phyloP scores from a whole-genome alignment of 148 eudicot species.

The Fagopyrum homotropicum region DNA sequence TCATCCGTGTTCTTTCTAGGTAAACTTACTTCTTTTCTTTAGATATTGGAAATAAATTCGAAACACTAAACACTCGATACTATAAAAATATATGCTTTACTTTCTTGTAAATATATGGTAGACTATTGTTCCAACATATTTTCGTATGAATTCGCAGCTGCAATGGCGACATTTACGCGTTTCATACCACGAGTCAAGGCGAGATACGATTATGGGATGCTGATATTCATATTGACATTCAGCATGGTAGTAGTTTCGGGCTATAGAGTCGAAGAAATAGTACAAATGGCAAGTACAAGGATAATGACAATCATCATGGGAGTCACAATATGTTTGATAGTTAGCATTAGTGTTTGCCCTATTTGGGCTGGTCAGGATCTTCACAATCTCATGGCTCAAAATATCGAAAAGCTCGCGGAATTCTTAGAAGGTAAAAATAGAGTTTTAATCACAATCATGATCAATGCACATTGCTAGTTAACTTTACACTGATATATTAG shows the following conservation, averaged over 20 bases:
- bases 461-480: background rate
- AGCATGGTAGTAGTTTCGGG: slow-evolving; percentile 54
- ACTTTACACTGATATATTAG: no score
- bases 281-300: slow-evolving; percentile 32
- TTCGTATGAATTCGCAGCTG: slow-evolving; percentile 32
- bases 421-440: slow-evolving; percentile 40
- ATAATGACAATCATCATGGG: slow-evolving; percentile 34
- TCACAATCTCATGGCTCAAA: slow-evolving; percentile 26
- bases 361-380: slow-evolving; percentile 62
- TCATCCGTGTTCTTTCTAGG: slow-evolving; percentile 54
- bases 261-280: slow-evolving; percentile 23
- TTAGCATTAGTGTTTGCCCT: slow-evolving; percentile 33
- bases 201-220: slow-evolving; percentile 56
- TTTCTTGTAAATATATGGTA: background rate
- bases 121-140: background rate
- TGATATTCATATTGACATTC: slow-evolving; percentile 65
- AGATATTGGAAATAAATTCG: no score
- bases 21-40: slow-evolving; percentile 10
- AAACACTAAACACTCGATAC: no score
- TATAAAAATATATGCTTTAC: background rate
- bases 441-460: background rate
- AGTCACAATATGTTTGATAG: slow-evolving; percentile 25
- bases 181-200: slow-evolving; percentile 60
- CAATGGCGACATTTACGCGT: slow-evolving; percentile 40
- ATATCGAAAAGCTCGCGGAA: slow-evolving; percentile 31